Evolutionary conservation across 306 rosid species (phyloP), one percentile per base, ranked within the genome.

Genomic region (Quercus suber): DNA sequence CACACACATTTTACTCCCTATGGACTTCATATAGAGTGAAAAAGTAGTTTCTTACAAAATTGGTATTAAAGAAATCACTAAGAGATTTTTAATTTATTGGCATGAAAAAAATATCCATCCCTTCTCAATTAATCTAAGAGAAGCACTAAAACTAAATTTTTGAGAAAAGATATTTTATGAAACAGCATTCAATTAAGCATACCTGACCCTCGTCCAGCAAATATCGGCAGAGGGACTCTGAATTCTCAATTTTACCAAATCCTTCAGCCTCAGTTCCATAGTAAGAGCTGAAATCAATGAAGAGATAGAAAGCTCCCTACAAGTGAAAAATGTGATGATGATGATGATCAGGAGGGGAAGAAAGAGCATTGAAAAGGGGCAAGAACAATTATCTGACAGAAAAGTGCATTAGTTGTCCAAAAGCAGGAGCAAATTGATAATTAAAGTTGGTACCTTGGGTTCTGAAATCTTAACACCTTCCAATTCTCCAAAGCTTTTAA

Each of bases 221-320:
- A 73, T 93, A 96, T 58, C 93, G 81, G 79, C 98, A 96, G 15
- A 93, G 88, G 59, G 98, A 90, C 83, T 93, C 98, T 0, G 99
- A 96, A 78, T 89, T 76, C 74, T 90, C 86, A 71, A 96, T 87
- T 83, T 64, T 79, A 59, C 99, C 99, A 72, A 93, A 96, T 49
- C 98, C 99, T 83, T 91, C 93, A 78, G 79, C 96, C 84, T 88
- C 90, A 56, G 80, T 60, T 84, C 97, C 98, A 77, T 90, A 96
- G 86, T 87, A 96, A 82, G 83, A 79, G 89, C 98, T 96, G 80
- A 89, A 76, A 80, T 96, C 98, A 71, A 93, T 68, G 88, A 96
- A 96, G 69, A 96, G 92, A 87, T 96, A 93, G 84, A 96, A 96
- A 74, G 98, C 99, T 87, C 99, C 99, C 99, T 96, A 86, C 89